phyloP scores from a whole-genome alignment of 169 alveolate species.

The Cystoisospora suis region DNA sequence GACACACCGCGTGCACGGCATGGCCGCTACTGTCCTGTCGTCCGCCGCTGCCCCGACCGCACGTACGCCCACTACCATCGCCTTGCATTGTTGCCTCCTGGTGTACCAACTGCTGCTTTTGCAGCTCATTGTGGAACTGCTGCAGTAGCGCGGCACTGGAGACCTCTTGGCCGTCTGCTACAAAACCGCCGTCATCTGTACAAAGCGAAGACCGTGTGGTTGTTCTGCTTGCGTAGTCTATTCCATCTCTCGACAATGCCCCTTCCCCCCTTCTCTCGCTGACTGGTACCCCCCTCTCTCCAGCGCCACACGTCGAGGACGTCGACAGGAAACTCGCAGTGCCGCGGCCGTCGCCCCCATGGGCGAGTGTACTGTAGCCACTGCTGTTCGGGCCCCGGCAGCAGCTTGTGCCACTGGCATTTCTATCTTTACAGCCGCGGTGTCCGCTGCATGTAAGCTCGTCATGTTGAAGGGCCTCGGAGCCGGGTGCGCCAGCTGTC shows the following conservation, averaged over 20 bases:
- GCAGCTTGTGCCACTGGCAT: not conserved
- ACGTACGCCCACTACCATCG: no score
- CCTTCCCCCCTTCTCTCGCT: not conserved
- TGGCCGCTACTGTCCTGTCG: no score
- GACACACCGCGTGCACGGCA: no score
- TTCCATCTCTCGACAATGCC: no score
- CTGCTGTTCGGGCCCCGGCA: not conserved
- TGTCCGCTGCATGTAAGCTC: not conserved
- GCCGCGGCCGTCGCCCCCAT: not conserved
- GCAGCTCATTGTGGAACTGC: slow-evolving; percentile 5
- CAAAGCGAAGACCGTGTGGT: not conserved
- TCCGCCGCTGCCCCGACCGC: no score
- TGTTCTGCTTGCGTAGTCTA: not conserved
- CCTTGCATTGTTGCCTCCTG: no score
- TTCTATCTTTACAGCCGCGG: not conserved
- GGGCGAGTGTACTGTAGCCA: not conserved
- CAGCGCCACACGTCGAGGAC: not conserved
- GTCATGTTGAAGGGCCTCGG: not conserved
- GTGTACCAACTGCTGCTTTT: not conserved
- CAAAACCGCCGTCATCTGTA: not conserved
- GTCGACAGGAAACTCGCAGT: not conserved
- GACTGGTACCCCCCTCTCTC: not conserved
- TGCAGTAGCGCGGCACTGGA: not conserved
- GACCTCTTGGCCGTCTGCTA: not conserved
- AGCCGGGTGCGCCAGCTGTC: not conserved